Conservation (phyloP, 768 basidiomycete species). For the Russula foetens region DNA sequence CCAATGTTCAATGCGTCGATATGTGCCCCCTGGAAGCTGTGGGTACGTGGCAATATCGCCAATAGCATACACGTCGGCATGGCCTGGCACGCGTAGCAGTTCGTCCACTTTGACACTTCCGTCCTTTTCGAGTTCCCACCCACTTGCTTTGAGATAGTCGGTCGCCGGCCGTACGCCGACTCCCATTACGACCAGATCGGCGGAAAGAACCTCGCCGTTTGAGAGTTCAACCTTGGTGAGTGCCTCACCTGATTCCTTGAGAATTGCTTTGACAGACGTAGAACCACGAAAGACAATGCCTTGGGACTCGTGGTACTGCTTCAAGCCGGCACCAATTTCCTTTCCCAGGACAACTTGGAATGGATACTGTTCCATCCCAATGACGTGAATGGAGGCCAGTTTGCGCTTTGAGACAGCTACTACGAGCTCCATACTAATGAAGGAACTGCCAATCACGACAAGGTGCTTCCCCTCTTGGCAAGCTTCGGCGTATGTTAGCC, state of each 20-base stretch:
- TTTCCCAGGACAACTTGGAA: conserved; percentile 78
- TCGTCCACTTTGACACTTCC: conserved; percentile 75
- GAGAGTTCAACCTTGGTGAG: conserved; percentile 40
- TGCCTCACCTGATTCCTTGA: conserved; percentile 41
- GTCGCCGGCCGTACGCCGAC: conserved; percentile 84
- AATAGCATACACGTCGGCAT: conserved; percentile 57
- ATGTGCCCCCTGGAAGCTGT: conserved; percentile 42
- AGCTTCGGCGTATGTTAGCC: conserved; percentile 29
- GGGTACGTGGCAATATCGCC: conserved; percentile 83
- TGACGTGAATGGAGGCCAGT: conserved; percentile 73
- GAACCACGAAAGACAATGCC: conserved; percentile 82
- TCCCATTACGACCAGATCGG: conserved; percentile 78
- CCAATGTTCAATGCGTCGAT: conserved; percentile 81
- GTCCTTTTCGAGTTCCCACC: conserved; percentile 62
- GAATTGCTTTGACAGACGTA: conserved; percentile 57
- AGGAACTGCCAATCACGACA: conserved; percentile 82
- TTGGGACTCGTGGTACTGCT: conserved; percentile 73
- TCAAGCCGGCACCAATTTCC: conserved; percentile 67
- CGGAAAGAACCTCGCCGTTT: conserved; percentile 42
- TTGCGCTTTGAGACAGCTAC: conserved; percentile 64
- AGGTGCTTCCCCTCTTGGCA: conserved; percentile 65
- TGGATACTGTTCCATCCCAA: conserved; percentile 76
- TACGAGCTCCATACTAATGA: conserved; percentile 92
- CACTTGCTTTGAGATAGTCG: conserved; percentile 63
- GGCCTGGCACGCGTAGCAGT: conserved; percentile 50